phyloP scores from a whole-genome alignment of 1,284 basidiomycete genomes.

The Irpex sp. region DNA sequence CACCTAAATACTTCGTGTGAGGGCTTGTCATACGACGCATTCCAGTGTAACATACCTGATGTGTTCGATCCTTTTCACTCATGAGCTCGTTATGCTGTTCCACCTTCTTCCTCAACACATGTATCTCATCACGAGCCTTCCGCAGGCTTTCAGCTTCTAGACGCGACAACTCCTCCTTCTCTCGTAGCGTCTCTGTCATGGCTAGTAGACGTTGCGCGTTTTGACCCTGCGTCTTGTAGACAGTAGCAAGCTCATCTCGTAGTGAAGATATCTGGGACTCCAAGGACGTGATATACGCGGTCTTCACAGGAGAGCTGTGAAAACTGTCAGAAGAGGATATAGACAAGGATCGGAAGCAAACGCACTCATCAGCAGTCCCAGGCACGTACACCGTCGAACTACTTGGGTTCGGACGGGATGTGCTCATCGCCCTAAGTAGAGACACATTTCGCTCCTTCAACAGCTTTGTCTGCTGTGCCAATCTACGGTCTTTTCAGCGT shows the following conservation, averaged over 20 bases:
- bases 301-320: conserved; percentile 74
- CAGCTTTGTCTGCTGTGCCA: conserved; percentile 86
- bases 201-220: conserved; percentile 90
- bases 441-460: conserved; percentile 88
- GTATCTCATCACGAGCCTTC: conserved; percentile 70
- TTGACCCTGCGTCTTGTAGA: conserved; percentile 96
- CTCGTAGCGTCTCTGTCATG: conserved; percentile 92
- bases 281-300: conserved; percentile 86
- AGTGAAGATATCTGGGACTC: conserved; percentile 91
- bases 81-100: conserved; percentile 85
- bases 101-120: conserved; percentile 67
- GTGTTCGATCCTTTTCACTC: conserved; percentile 83
- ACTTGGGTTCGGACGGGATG: conserved; percentile 62
- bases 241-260: conserved; percentile 85
- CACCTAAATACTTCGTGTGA: conserved; percentile 47
- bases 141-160: conserved; percentile 76
- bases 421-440: conserved; percentile 74
- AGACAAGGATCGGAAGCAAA: conserved; percentile 15
- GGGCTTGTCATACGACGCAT: neutral
- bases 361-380: conserved; percentile 72
- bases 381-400: conserved; percentile 61
- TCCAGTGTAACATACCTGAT: conserved; percentile 58
- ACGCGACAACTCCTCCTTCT: conserved; percentile 82
- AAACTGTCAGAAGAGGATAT: conserved; percentile 16
- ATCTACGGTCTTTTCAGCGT: conserved; percentile 69